A percentile compares a stretch with the other conserved stretches of the same genome.
These are phyloP conservation scores for Dendrobium officinale DNA, from an alignment of 106 monocot genomes.

Conservation along the genomic window DNA sequence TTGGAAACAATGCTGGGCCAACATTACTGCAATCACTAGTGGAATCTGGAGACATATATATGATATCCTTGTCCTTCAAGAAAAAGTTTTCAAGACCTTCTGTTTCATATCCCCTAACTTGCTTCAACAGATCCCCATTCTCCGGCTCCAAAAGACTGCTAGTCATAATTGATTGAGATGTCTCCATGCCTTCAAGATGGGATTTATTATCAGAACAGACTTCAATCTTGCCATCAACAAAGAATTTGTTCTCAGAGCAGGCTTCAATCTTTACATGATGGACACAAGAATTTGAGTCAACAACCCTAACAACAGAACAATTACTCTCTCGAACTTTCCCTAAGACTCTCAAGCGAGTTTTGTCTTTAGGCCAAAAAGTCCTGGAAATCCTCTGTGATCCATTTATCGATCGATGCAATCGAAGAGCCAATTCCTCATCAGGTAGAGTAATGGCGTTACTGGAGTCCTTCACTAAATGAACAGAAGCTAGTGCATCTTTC, in stretches of 20 bases:
- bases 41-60: not conserved
- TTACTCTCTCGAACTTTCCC: not conserved
- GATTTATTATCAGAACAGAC: not conserved
- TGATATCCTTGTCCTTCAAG: not conserved
- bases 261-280: not conserved
- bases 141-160: not conserved
- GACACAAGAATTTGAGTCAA: not conserved
- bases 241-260: too few species aligned
- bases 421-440: constrained; percentile 49
- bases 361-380: not conserved
- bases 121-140: not conserved
- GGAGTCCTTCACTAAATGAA: not conserved
- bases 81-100: not conserved
- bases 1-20: not conserved
- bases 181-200: not conserved
- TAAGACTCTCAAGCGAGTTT: not conserved
- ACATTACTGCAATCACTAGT: not conserved
- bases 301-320: not conserved
- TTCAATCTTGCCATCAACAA: not conserved
- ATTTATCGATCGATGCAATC: constrained; percentile 30
- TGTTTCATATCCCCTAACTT: not conserved
- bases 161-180: not conserved
- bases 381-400: constrained; percentile 46
- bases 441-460: not conserved
- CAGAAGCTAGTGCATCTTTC: not conserved